Percentiles rank a stretch among this genome's conserved stretches.
Conservation (phyloP, 306 rosid species). For the Lablab purpureus region DNA sequence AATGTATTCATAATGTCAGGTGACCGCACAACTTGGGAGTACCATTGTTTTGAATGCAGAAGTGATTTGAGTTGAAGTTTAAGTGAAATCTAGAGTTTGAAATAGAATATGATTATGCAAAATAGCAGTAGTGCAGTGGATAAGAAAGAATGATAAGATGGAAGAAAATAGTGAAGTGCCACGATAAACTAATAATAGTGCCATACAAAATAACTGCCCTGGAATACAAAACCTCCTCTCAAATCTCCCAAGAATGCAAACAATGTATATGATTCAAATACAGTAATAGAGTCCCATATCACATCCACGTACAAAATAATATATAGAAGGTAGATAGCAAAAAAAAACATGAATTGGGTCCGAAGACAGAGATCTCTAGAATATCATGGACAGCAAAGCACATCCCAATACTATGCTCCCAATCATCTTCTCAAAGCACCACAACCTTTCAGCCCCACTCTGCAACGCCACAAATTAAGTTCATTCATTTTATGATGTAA, state of each 20-base stretch:
- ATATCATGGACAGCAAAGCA: conserved; percentile 57
- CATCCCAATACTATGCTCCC: conserved; percentile 67
- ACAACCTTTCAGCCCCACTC: conserved; percentile 82
- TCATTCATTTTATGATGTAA: background rate
- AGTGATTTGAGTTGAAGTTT: conserved; percentile 1
- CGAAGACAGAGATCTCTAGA: conserved; percentile 52
- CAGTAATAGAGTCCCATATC: conserved; percentile 52
- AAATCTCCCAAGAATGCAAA: conserved; percentile 77
- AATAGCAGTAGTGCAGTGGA: background rate
- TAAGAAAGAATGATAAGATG: background rate
- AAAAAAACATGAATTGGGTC: conserved; percentile 27
- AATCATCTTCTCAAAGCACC: conserved; percentile 61
- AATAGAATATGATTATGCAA: background rate
- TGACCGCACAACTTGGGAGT: background rate
- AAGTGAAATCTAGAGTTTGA: background rate
- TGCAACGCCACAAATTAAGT: conserved; percentile 50
- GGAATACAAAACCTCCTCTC: conserved; percentile 54
- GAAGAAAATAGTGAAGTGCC: conserved; percentile 2
- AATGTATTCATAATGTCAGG: background rate
- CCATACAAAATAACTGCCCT: conserved; percentile 42
- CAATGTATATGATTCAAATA: conserved; percentile 55
- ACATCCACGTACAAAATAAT: conserved; percentile 43
- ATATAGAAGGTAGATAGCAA: conserved; percentile 43
- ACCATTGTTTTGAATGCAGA: background rate
- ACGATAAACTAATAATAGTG: conserved; percentile 37